Percentiles rank a stretch among this genome's conserved stretches.
Conservation (phyloP, 345 rosid genomes). For the Punica granatum region DNA sequence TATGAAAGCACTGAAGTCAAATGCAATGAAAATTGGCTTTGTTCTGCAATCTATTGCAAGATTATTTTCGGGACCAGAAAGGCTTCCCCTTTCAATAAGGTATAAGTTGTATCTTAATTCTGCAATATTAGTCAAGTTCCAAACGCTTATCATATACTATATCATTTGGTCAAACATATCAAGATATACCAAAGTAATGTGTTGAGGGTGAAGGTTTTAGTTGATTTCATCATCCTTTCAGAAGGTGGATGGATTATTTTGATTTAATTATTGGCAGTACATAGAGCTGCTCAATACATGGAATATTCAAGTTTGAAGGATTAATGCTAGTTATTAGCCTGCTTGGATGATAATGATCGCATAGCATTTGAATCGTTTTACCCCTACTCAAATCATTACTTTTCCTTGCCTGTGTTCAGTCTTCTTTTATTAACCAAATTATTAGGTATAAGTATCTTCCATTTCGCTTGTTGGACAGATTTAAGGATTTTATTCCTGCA, state of each 20-base stretch:
- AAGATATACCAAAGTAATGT: background rate
- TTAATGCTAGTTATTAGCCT: background rate
- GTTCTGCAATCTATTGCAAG: conserved; percentile 58
- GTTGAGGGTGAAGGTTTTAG: background rate
- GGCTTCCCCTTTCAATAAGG: conserved; percentile 69
- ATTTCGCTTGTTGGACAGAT: conserved; percentile 32
- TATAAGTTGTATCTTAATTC: conserved; percentile 10
- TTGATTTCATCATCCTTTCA: background rate
- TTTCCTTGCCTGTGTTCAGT: background rate
- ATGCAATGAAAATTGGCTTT: conserved; percentile 45
- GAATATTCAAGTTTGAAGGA: background rate
- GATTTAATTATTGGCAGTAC: background rate
- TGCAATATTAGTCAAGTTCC: background rate
- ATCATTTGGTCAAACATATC: background rate
- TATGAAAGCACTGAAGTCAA: conserved; percentile 81
- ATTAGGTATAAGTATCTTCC: conserved; percentile 5
- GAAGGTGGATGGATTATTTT: background rate
- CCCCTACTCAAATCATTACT: background rate
- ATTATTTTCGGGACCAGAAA: conserved; percentile 59
- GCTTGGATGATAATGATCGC: background rate
- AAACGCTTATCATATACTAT: background rate
- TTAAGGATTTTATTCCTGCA: conserved; percentile 75
- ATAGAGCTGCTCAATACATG: background rate
- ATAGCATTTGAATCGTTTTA: background rate
- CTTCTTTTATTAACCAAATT: background rate